Conservation (phyloP, 1,139 yeast genomes). For the Insectozyma bohioensis region DNA sequence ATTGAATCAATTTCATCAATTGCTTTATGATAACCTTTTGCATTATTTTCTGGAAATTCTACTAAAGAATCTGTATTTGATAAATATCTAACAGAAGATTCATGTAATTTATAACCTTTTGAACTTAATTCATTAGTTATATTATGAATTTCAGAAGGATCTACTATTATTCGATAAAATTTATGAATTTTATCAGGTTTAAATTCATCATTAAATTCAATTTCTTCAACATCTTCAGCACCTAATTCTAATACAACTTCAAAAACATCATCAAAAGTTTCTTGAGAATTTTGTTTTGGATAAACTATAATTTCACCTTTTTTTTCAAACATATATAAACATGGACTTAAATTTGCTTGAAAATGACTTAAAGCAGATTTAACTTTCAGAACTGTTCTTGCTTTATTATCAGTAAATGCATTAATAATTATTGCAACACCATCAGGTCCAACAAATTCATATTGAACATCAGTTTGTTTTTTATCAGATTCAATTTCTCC, state of each 20-base stretch:
- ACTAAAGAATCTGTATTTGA: constrained; percentile 64
- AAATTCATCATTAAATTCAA: constrained; percentile 41
- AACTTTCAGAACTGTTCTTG: constrained; percentile 74
- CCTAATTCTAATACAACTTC: constrained; percentile 79
- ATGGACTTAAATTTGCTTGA: constrained; percentile 74
- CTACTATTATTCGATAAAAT: constrained; percentile 49
- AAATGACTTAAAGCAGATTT: constrained; percentile 73
- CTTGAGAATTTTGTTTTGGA: constrained; percentile 36
- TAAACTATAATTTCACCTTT: constrained; percentile 67
- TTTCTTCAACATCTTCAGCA: constrained; percentile 74
- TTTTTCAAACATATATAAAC: constrained; percentile 71
- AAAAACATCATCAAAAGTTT: constrained; percentile 59
- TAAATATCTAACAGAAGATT: constrained; percentile 67
- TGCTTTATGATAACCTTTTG: constrained; percentile 56
- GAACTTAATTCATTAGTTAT: constrained; percentile 60
- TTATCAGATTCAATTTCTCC: constrained; percentile 49
- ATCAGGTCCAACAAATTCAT: constrained; percentile 92
- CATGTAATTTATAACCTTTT: constrained; percentile 59
- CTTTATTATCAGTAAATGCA: constrained; percentile 85
- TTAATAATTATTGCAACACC: constrained; percentile 85
- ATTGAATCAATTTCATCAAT: constrained; percentile 64
- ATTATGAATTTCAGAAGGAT: constrained; percentile 58
- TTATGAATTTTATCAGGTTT: constrained; percentile 29
- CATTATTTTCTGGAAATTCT: constrained; percentile 51
- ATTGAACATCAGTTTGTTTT: constrained; percentile 45